Evolutionary conservation across 768 basidiomycete species (phyloP).

Genomic region (Leccinellum rugosiceps): DNA sequence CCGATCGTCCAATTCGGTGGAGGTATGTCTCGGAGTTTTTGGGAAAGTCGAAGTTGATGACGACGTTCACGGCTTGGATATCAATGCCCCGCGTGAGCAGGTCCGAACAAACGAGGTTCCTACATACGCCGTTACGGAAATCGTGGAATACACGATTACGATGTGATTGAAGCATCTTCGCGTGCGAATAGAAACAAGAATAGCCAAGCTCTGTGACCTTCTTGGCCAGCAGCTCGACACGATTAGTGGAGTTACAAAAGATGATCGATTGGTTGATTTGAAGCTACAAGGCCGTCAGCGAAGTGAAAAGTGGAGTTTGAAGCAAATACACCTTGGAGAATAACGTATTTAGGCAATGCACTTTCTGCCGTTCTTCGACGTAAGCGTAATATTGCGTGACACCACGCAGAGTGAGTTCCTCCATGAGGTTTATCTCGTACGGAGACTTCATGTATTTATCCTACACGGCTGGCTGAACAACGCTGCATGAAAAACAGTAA

Average conservation of each 20-base stretch:
- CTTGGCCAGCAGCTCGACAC: conserved; percentile 97
- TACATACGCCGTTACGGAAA: conserved; percentile 97
- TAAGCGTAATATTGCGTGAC: conserved; percentile 99
- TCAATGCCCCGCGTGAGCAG: conserved; percentile 98
- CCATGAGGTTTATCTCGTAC: conserved; percentile 99
- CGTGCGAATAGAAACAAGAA: conserved; percentile 99
- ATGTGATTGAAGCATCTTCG: conserved; percentile 98
- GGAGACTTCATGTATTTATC: conserved; percentile 96
- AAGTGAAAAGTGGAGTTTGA: not conserved
- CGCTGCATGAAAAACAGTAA: not conserved
- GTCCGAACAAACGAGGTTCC: conserved; percentile 97
- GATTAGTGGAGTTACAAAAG: conserved; percentile 99
- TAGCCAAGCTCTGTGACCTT: conserved; percentile 99
- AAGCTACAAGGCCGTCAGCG: conserved; percentile 49
- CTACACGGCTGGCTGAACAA: conserved; percentile 37
- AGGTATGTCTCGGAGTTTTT: conserved; percentile 99
- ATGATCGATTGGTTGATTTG: conserved; percentile 99
- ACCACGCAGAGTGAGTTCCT: conserved; percentile 96
- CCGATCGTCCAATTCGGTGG: conserved; percentile 96
- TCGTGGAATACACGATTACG: conserved; percentile 99
- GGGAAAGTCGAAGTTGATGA: conserved; percentile 99
- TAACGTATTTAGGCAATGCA: conserved; percentile 98
- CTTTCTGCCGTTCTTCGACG: conserved; percentile 98
- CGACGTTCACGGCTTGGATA: conserved; percentile 99
- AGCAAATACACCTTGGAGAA: conserved; percentile 79